Conservation (phyloP, 2,329 filamentous ascomycete species). For the Botryotinia narcissicola region DNA sequence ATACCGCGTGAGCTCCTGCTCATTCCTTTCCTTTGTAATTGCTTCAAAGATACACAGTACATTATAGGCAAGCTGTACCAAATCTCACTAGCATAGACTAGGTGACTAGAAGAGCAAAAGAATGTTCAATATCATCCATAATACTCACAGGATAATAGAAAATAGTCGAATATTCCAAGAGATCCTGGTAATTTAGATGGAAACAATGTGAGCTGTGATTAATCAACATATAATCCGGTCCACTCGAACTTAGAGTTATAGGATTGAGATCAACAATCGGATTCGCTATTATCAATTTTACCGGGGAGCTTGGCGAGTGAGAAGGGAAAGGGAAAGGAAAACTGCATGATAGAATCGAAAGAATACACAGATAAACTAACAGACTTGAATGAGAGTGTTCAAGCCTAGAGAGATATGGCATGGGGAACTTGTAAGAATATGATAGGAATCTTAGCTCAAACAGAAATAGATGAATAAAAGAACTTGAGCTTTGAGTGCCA, state of each 20-base stretch:
- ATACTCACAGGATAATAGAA: background rate
- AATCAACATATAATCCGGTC: background rate
- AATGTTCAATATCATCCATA: background rate
- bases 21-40: fast-evolving
- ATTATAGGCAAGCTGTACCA: background rate
- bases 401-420: fast-evolving
- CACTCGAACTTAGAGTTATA: background rate
- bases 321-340: fast-evolving
- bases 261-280: background rate
- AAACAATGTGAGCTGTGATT: background rate
- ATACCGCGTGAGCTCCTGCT: background rate
- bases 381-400: background rate
- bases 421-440: background rate
- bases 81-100: fast-evolving
- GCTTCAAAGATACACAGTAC: background rate
- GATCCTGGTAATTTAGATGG: background rate
- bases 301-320: background rate
- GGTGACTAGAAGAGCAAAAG: background rate
- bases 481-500: background rate
- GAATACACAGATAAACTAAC: background rate
- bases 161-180: background rate
- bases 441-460: background rate
- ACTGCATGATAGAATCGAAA: background rate
- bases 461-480: background rate
- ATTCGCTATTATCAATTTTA: background rate